Evolutionary conservation across 2,329 filamentous ascomycete species (phyloP).

Genomic region (Ascochyta pisi): DNA sequence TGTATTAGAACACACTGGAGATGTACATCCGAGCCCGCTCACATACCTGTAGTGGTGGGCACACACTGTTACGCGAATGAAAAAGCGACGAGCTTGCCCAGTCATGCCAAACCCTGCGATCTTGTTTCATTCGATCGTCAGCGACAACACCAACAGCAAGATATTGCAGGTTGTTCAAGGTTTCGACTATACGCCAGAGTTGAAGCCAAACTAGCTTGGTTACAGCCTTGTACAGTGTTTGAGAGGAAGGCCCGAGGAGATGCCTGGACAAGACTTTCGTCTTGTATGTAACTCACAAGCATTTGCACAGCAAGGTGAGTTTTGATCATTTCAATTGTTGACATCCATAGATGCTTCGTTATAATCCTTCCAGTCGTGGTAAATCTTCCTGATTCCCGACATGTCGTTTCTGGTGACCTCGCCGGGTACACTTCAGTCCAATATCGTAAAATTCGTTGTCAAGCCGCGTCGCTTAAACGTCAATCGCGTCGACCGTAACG

Average conservation of each 20-base stretch:
- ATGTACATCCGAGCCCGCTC: background rate
- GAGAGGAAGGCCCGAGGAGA: background rate
- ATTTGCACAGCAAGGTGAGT: background rate
- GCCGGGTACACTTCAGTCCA: conserved; percentile 29
- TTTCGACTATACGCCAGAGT: background rate
- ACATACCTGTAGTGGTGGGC: background rate
- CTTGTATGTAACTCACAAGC: conserved; percentile 6
- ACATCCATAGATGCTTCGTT: conserved; percentile 34
- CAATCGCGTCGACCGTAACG: conserved; percentile 81
- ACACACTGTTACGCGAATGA: background rate
- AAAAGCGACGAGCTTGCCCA: too few relatives aligned
- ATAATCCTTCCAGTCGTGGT: conserved; percentile 38
- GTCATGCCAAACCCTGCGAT: background rate
- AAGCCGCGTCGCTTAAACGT: conserved; percentile 65
- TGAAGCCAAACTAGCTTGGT: background rate
- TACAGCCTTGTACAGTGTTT: background rate
- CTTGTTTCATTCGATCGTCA: background rate
- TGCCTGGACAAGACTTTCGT: background rate
- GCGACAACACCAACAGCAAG: background rate
- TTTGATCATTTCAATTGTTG: conserved; percentile 14
- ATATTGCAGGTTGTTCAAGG: background rate
- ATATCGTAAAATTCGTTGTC: conserved; percentile 35
- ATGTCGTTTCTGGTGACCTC: conserved; percentile 28
- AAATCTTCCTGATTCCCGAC: conserved; percentile 37
- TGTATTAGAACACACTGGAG: background rate